Conservation (phyloP, 345 rosid genomes). For the Microthlaspi erraticum region DNA sequence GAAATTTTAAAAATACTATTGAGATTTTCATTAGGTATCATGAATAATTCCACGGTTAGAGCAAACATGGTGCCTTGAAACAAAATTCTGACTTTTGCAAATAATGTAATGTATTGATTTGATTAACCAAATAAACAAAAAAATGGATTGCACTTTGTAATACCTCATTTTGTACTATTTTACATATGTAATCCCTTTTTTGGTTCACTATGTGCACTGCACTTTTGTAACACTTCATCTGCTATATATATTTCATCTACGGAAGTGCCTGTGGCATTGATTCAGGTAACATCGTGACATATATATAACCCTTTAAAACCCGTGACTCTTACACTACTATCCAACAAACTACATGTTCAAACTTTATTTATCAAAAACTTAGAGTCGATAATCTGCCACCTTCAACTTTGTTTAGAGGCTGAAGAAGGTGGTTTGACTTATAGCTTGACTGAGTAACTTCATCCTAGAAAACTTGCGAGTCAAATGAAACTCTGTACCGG, state of each 20-base stretch:
- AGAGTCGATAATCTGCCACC: not conserved
- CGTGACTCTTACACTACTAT: slow-evolving; percentile 9
- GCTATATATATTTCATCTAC: not conserved
- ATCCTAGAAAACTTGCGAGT: slow-evolving; percentile 10
- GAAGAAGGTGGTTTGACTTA: slow-evolving; percentile 19
- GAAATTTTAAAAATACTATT: too few relatives aligned
- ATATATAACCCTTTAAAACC: not conserved
- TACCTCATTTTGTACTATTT: too few relatives aligned
- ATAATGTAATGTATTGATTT: too few relatives aligned
- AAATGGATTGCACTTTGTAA: too few relatives aligned
- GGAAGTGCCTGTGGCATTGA: not conserved
- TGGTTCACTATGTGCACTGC: too few relatives aligned
- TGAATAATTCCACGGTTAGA: too few relatives aligned
- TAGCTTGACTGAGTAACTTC: not conserved
- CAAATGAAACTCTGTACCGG: slow-evolving; percentile 65
- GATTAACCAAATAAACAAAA: too few relatives aligned
- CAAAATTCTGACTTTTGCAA: too few relatives aligned
- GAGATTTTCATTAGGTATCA: too few relatives aligned
- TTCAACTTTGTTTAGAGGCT: slow-evolving; percentile 13
- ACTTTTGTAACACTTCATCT: too few relatives aligned
- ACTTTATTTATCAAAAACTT: slow-evolving; percentile 7
- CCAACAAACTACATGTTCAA: slow-evolving; percentile 25
- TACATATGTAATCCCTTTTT: too few relatives aligned
- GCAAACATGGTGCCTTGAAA: too few relatives aligned
- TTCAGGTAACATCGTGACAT: not conserved